Base-by-base conservation (phyloP, 345 rosid genomes). In the Arabis hirsuta region DNA sequence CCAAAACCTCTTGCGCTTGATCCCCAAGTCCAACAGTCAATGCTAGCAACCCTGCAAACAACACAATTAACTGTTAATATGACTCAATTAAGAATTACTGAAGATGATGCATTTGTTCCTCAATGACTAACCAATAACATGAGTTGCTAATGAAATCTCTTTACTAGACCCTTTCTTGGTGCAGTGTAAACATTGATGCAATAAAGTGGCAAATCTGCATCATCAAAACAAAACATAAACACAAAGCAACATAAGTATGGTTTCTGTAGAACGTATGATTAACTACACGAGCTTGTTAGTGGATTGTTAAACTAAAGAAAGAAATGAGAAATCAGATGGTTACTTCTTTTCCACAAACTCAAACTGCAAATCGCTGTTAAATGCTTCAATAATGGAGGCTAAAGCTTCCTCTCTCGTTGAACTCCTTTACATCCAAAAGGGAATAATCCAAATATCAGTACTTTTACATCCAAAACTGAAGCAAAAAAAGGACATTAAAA, bases 331-430 rank as follows among this genome's bases (percentile, higher is more conserved):
- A 26, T 14, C 22, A 52, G 27, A 60, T 12, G n/a, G 82, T 84
- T 82, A 91, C 99, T 87, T 91, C 67, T 88, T 86, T 65, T 91
- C 96, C 6, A 88, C 81, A 73, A 91, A 95, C 71, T 87, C 85
- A 67, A 80, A 82, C 81, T 87, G 96, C 87, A 95, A 61, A 42
- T 79, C 79, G 58, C 72, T 79, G 77, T 74, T 90, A 78, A 90
- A 95, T 46, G 97, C 88, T 3, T 90, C 93, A 14, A 86, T 77
- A 66, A 90, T 91, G 6, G 81, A 50, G 11, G 77, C 71, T 82
- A 95, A 64, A 57, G 99, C 96, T 65, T 79, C 87, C 85, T 91
- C 99, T 78, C 96, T 84, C 0, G 93, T 95, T 11, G 96, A 73
- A 73, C 89, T 86, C 89, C 99, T 95, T 31, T 43, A 78, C 39